Conservation (phyloP, 2,329 filamentous ascomycete species). For the Dactylellina haptotyla region DNA sequence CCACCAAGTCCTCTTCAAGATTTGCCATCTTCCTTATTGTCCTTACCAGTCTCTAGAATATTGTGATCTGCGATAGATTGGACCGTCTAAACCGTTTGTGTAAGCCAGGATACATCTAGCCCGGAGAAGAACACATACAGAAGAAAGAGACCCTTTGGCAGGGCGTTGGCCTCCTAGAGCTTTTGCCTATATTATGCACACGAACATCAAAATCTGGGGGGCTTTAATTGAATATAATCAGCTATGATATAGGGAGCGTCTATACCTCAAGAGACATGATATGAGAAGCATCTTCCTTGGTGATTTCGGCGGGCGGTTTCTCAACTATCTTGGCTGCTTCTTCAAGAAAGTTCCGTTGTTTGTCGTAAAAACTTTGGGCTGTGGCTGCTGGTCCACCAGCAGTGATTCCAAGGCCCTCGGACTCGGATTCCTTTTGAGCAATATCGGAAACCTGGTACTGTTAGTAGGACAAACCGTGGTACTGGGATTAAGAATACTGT, state of each 20-base stretch:
- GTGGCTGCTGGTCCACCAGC: slow-evolving; percentile 60
- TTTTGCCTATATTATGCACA: slow-evolving; percentile 10
- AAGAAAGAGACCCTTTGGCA: slow-evolving; percentile 27
- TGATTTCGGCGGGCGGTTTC: slow-evolving; percentile 58
- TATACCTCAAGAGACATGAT: slow-evolving; percentile 59
- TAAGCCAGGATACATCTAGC: background rate
- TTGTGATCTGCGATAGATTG: slow-evolving; percentile 46
- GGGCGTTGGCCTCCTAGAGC: slow-evolving; percentile 29
- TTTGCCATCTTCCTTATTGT: slow-evolving; percentile 17
- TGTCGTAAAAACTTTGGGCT: slow-evolving; percentile 60
- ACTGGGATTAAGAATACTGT: background rate
- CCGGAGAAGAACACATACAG: slow-evolving; percentile 6
- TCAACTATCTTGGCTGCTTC: slow-evolving; percentile 59
- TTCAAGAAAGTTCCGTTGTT: slow-evolving; percentile 60
- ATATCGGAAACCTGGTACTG: slow-evolving; percentile 27
- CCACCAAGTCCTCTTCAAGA: slow-evolving; percentile 4
- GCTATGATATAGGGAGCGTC: no score
- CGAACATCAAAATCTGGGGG: background rate
- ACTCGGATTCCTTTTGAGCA: slow-evolving; percentile 58
- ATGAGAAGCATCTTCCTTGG: slow-evolving; percentile 59
- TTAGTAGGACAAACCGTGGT: background rate
- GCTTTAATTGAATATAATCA: background rate
- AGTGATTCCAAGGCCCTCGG: slow-evolving; percentile 59
- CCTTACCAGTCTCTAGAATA: background rate
- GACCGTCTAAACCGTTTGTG: background rate